Evolutionary conservation across 139 green algal species (phyloP).

Genomic region (Chlamydomonas sp.): DNA sequence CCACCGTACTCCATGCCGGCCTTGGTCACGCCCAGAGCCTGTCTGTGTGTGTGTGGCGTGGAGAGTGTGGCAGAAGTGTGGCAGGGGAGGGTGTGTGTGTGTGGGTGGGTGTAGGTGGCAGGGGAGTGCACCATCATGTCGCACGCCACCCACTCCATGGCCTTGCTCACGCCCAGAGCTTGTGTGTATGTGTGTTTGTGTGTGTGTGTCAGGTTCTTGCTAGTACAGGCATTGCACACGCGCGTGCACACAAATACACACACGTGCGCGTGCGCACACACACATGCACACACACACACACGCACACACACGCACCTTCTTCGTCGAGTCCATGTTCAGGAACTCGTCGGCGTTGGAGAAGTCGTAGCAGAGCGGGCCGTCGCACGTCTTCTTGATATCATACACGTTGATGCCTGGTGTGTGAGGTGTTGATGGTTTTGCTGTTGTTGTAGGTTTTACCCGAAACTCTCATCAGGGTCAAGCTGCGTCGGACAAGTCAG

Average conservation of each 20-base stretch:
- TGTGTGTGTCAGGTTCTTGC: no score
- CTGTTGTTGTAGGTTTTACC: no score
- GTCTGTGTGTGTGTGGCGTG: no score
- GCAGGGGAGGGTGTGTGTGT: no score
- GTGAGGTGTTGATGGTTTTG: no score
- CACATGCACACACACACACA: not conserved
- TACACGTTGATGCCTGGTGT: constrained; percentile 69
- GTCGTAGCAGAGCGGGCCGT: constrained; percentile 74
- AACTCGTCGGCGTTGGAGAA: constrained; percentile 38
- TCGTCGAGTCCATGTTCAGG: constrained; percentile 5
- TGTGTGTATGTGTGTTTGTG: constrained; percentile 18
- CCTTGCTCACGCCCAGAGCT: constrained; percentile 47
- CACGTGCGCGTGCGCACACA: not conserved
- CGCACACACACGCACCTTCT: not conserved
- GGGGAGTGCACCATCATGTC: constrained; percentile 54
- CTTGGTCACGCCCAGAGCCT: no score
- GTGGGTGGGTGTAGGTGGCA: no score
- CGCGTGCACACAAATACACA: not conserved
- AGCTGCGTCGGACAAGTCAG: no score
- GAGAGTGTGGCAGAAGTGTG: no score
- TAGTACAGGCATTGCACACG: not conserved
- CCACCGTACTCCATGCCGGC: no score
- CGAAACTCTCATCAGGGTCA: no score
- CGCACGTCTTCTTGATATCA: constrained; percentile 78
- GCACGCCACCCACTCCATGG: constrained; percentile 52